These are phyloP conservation scores for Xerocomellus amylosporus DNA, from an alignment of 768 basidiomycete species.

Conservation along the genomic window DNA sequence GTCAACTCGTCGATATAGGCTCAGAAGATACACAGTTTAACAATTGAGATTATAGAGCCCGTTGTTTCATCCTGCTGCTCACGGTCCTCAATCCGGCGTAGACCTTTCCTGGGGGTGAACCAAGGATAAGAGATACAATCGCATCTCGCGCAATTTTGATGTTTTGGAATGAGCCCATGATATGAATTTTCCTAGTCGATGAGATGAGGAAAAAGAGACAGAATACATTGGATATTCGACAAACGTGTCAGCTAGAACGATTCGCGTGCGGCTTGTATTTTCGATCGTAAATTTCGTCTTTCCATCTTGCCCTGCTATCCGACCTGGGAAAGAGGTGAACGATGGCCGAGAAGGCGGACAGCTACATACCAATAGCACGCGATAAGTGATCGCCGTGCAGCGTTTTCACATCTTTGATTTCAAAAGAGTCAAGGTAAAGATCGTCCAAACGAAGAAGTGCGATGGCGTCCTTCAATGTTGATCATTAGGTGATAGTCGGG, in stretches of 20 bases:
- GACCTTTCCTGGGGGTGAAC: slow-evolving; percentile 92
- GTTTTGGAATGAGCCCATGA: slow-evolving; percentile 97
- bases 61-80: slow-evolving; percentile 89
- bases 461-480: slow-evolving; percentile 72
- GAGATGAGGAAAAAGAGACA: slow-evolving; percentile 4
- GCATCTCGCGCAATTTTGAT: slow-evolving; percentile 98
- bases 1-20: slow-evolving; percentile 6
- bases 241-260: slow-evolving; percentile 95
- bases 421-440: slow-evolving; percentile 96
- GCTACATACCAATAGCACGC: slow-evolving; percentile 84
- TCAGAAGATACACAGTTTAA: slow-evolving; percentile 9
- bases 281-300: slow-evolving; percentile 99
- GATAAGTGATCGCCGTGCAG: slow-evolving; percentile 96
- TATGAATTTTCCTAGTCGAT: slow-evolving; percentile 84
- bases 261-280: slow-evolving; percentile 95
- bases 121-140: slow-evolving; percentile 90
- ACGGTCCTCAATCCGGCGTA: slow-evolving; percentile 90
- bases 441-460: slow-evolving; percentile 95
- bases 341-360: neutral
- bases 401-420: slow-evolving; percentile 99
- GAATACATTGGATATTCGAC: slow-evolving; percentile 29
- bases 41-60: slow-evolving; percentile 56
- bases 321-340: slow-evolving; percentile 48
- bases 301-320: slow-evolving; percentile 97
- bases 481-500: neutral